phyloP scores from a whole-genome alignment of 768 basidiomycete species.

The Daedaleopsis nitida region DNA sequence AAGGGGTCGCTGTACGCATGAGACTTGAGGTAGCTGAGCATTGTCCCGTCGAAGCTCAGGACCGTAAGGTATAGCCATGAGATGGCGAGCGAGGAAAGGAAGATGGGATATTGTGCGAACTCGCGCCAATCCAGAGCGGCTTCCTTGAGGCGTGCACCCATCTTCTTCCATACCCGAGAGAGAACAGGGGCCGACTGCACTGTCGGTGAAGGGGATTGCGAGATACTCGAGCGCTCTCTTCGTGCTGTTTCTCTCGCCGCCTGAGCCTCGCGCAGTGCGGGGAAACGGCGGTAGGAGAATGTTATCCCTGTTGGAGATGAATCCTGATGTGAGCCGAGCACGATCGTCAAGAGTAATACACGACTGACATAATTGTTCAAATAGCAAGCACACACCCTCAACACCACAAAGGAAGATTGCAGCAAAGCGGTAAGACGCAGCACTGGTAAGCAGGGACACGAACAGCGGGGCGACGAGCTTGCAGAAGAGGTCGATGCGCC shows the following conservation, averaged over 20 bases:
- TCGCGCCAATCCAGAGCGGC: constrained; percentile 38
- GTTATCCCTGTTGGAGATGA: constrained; percentile 32
- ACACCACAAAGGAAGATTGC: constrained; percentile 37
- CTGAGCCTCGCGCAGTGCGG: constrained; percentile 33
- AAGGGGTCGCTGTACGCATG: constrained; percentile 47
- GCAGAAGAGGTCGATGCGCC: constrained; percentile 47
- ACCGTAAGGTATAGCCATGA: constrained; percentile 48
- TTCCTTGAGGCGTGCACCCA: constrained; percentile 5
- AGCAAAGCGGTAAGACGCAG: constrained; percentile 36
- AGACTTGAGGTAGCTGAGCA: constrained; percentile 52
- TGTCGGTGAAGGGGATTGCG: neutral
- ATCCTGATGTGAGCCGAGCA: neutral
- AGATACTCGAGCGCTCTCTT: neutral
- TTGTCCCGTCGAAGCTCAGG: constrained; percentile 52
- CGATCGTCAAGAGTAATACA: too few relatives aligned
- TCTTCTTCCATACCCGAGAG: neutral
- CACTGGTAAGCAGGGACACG: constrained; percentile 46
- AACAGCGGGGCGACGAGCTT: constrained; percentile 54
- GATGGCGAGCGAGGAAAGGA: constrained; percentile 44
- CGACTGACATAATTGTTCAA: constrained; percentile 41
- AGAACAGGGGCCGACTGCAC: neutral
- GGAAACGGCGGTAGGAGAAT: constrained; percentile 41
- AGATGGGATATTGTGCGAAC: constrained; percentile 41
- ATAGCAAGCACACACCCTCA: constrained; percentile 36
- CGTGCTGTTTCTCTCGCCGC: constrained; percentile 17